These are phyloP conservation scores for Globisporangium cylindrosporum DNA, from an alignment of 352 stramenopile genomes.

Conservation along the genomic window DNA sequence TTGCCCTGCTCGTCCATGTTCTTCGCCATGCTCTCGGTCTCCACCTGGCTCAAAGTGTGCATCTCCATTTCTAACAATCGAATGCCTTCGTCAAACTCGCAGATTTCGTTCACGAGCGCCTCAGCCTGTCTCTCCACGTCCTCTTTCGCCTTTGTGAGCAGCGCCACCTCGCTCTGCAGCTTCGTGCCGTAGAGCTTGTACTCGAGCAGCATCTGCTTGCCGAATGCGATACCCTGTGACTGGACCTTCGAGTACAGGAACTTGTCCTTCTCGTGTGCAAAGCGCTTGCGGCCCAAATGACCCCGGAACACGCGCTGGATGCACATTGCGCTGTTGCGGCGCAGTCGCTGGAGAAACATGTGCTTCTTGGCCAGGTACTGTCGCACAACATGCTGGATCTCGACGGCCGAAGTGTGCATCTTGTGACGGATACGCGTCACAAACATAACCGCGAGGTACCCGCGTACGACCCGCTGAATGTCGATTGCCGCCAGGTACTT, in stretches of 20 bases:
- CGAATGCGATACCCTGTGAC: conserved; percentile 92
- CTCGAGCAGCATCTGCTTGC: conserved; percentile 94
- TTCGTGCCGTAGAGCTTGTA: conserved; percentile 94
- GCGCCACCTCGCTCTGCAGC: conserved; percentile 91
- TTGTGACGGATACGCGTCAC: conserved; percentile 54
- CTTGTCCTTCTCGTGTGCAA: conserved; percentile 88
- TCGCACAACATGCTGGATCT: conserved; percentile 83
- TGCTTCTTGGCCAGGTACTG: conserved; percentile 51
- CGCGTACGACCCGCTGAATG: conserved; percentile 88
- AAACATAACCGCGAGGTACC: conserved; percentile 53
- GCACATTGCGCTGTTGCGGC: conserved; percentile 56
- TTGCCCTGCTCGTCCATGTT: conserved; percentile 85
- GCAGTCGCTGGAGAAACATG: conserved; percentile 43
- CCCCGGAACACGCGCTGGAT: conserved; percentile 91
- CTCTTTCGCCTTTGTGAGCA: conserved; percentile 89
- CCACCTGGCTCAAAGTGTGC: conserved; percentile 88
- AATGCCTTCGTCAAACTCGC: conserved; percentile 92
- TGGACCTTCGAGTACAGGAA: conserved; percentile 94
- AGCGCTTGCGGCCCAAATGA: conserved; percentile 75
- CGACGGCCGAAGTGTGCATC: conserved; percentile 51
- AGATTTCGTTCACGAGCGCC: conserved; percentile 89
- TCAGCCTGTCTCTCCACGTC: conserved; percentile 89
- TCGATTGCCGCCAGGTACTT: conserved; percentile 77
- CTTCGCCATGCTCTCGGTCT: conserved; percentile 79
- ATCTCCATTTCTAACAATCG: conserved; percentile 91